Evolutionary conservation across 768 basidiomycete species (phyloP).

Genomic region (Lactarius hatsudake): DNA sequence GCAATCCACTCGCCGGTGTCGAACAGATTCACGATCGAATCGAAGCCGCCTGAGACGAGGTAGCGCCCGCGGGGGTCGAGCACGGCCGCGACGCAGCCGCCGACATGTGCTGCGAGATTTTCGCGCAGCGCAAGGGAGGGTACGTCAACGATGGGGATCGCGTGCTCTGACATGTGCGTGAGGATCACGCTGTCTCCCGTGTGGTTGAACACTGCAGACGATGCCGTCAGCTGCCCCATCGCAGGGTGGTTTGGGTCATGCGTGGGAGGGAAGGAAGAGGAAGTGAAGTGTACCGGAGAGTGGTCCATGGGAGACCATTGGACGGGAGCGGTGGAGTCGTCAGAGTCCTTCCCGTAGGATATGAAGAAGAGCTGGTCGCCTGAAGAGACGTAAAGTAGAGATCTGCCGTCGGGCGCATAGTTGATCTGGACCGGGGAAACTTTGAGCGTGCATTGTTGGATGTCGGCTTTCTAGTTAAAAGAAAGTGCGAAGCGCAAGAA

Average conservation of each 20-base stretch:
- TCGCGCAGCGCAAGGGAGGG: conserved; percentile 59
- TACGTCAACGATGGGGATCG: conserved; percentile 66
- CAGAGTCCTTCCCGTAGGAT: conserved; percentile 50
- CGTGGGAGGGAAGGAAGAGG: conserved; percentile 5
- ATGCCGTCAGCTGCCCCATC: conserved; percentile 46
- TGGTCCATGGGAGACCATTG: conserved; percentile 44
- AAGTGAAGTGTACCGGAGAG: conserved; percentile 5
- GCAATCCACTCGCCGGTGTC: conserved; percentile 81
- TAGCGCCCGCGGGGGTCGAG: conserved; percentile 81
- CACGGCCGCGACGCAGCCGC: conserved; percentile 73
- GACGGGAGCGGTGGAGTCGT: conserved; percentile 47
- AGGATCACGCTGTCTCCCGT: conserved; percentile 68
- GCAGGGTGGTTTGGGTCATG: neutral
- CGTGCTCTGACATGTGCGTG: conserved; percentile 60
- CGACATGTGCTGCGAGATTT: conserved; percentile 71
- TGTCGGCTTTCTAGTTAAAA: conserved; percentile 59
- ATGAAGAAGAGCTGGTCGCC: conserved; percentile 62
- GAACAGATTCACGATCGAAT: conserved; percentile 82
- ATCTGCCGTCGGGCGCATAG: conserved; percentile 71
- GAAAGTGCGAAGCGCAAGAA: neutral
- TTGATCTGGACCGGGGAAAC: conserved; percentile 60
- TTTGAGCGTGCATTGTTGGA: conserved; percentile 57
- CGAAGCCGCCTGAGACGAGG: conserved; percentile 74
- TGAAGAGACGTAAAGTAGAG: conserved; percentile 60
- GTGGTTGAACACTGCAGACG: conserved; percentile 75